Percentiles rank a stretch among this genome's conserved stretches.
These are phyloP conservation scores for Perilla frutescens DNA, from an alignment of 257 asterid species.

Conservation along the genomic window DNA sequence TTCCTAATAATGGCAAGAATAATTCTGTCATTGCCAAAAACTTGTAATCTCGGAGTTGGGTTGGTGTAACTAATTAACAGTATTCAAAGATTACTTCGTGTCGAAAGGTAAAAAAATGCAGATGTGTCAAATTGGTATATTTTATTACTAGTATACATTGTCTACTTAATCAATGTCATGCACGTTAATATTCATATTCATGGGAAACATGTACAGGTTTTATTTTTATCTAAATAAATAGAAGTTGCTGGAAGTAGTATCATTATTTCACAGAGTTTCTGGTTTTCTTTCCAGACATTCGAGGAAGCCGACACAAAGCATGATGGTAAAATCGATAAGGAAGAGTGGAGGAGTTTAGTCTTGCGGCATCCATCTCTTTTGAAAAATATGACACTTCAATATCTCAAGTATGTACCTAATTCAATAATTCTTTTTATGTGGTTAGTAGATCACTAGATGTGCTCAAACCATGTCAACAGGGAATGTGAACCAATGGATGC, in stretches of 20 bases:
- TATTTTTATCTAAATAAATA: too few species aligned
- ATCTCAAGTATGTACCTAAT: conserved; percentile 75
- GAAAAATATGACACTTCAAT: conserved; percentile 95
- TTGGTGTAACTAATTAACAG: background rate
- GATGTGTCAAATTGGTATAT: background rate
- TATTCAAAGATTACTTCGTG: background rate
- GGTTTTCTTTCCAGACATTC: conserved; percentile 66
- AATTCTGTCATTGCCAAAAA: background rate
- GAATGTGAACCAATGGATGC: background rate
- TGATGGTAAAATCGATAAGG: conserved; percentile 92
- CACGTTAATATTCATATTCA: background rate
- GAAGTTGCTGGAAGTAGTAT: conserved; percentile 16
- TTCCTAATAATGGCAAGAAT: background rate
- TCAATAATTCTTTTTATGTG: background rate
- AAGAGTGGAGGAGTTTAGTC: conserved; percentile 93
- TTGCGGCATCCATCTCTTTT: conserved; percentile 91
- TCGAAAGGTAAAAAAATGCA: background rate
- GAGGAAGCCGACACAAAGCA: conserved; percentile 98
- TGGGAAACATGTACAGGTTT: background rate
- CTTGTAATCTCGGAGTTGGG: background rate
- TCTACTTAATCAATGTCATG: background rate
- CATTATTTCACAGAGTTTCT: conserved; percentile 10
- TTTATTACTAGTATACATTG: background rate
- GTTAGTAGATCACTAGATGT: background rate
- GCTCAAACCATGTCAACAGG: background rate